Evolutionary conservation across 768 basidiomycete genomes (phyloP).

Genomic region (Lactarius quietus): DNA sequence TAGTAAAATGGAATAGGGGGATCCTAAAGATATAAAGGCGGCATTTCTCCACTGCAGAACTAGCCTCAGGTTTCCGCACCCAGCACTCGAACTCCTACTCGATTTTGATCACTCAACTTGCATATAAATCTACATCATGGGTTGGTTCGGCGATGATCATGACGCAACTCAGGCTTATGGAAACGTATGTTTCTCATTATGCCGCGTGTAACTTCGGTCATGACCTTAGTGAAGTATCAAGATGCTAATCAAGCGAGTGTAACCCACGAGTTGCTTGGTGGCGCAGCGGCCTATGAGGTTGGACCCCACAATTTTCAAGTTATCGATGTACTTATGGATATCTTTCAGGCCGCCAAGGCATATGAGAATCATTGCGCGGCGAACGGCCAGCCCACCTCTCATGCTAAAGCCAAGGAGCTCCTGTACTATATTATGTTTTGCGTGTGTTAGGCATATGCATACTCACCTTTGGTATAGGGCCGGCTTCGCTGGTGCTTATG

Average conservation of each 20-base stretch:
- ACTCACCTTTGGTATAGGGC: conserved; percentile 38
- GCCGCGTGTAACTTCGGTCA: not conserved
- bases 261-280: conserved; percentile 65
- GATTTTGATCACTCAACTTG: not conserved
- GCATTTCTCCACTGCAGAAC: not conserved
- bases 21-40: too few species aligned
- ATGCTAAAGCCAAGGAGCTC: conserved; percentile 56
- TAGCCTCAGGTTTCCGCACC: too few species aligned
- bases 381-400: conserved; percentile 48
- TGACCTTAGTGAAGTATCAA: not conserved
- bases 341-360: too few species aligned
- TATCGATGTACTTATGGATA: too few species aligned
- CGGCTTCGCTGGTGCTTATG: conserved; percentile 49
- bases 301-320: conserved; percentile 47
- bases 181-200: not conserved
- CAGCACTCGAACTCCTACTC: not conserved
- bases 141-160: conserved; percentile 4
- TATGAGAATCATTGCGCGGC: conserved; percentile 51
- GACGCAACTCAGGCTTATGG: not conserved
- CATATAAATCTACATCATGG: conserved; percentile 3
- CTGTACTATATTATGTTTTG: conserved; percentile 33
- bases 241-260: conserved; percentile 49
- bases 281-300: conserved; percentile 62
- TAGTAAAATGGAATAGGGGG: too few species aligned
- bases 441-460: conserved; percentile 10